Evolutionary conservation across 148 eudicot genomes (phyloP).

Genomic region (Camellia granthamiana): DNA sequence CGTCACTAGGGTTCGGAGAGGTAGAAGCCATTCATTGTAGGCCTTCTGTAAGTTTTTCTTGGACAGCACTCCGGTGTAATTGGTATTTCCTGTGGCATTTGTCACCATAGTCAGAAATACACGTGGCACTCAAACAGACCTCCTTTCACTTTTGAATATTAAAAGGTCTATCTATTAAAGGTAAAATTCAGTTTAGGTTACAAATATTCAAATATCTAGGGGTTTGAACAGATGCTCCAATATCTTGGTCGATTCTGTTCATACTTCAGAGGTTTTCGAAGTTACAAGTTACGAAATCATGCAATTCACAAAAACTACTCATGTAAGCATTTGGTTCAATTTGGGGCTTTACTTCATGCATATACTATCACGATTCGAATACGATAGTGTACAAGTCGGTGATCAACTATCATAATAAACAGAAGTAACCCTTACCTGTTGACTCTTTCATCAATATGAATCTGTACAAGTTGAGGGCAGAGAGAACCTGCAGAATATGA

Average conservation of each 20-base stretch:
- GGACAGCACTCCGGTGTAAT: constrained; percentile 59
- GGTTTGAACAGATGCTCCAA: not conserved
- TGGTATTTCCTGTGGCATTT: constrained; percentile 69
- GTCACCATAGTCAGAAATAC: constrained; percentile 11
- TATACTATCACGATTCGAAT: not conserved
- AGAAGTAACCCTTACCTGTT: constrained; percentile 40
- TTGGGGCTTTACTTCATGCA: not conserved
- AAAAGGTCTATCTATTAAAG: not conserved
- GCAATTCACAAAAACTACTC: not conserved
- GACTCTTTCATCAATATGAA: constrained; percentile 72
- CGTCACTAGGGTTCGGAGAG: constrained; percentile 56
- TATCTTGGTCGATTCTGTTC: not conserved
- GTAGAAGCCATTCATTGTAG: constrained; percentile 78
- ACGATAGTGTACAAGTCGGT: not conserved
- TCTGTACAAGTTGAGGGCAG: constrained; percentile 92
- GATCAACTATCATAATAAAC: not conserved
- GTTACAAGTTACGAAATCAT: not conserved
- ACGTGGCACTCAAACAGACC: not conserved
- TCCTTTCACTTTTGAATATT: not conserved
- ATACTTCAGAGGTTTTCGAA: not conserved
- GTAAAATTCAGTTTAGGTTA: not conserved
- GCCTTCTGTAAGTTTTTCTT: constrained; percentile 55
- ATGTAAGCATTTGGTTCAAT: not conserved
- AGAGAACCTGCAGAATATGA: constrained; percentile 59
- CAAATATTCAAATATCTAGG: not conserved